A percentile compares a stretch with the other conserved stretches of the same genome.
Evolutionary conservation across 1,284 basidiomycete species (phyloP).

Genomic region (Leccinum variabile): DNA sequence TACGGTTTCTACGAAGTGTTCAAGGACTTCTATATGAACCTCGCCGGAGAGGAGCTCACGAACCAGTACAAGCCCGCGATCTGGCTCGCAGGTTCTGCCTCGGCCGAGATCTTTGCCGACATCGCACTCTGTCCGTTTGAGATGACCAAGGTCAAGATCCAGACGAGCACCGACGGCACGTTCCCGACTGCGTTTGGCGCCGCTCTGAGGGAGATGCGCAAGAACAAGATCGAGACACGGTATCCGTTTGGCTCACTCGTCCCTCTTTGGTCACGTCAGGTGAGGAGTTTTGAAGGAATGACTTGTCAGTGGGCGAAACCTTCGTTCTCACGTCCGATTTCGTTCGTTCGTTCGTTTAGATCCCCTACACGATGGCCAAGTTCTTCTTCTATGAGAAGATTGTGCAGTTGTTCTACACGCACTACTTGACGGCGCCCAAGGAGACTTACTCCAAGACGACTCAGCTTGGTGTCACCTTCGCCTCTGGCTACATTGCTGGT

Average conservation of each 20-base stretch:
- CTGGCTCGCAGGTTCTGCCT: constrained; percentile 92
- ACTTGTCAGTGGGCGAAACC: neutral
- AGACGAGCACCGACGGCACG: constrained; percentile 69
- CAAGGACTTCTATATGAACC: constrained; percentile 89
- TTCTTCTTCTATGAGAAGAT: constrained; percentile 86
- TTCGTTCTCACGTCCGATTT: neutral
- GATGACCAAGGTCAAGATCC: constrained; percentile 86
- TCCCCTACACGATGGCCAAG: constrained; percentile 87
- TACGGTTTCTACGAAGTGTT: constrained; percentile 95
- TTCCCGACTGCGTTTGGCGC: constrained; percentile 73
- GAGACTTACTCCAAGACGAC: constrained; percentile 68
- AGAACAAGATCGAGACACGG: constrained; percentile 63
- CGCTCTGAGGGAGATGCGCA: constrained; percentile 68
- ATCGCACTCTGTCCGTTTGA: constrained; percentile 82
- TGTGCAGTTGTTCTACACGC: constrained; percentile 73
- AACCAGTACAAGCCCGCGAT: constrained; percentile 89
- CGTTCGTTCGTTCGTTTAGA: constrained; percentile 42
- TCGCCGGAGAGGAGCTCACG: constrained; percentile 80
- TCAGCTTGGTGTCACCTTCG: constrained; percentile 79
- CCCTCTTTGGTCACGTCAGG: constrained; percentile 83
- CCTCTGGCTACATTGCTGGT: constrained; percentile 81
- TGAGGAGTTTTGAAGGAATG: constrained; percentile 22
- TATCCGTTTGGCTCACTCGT: constrained; percentile 81
- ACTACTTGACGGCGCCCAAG: constrained; percentile 74
- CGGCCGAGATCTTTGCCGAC: constrained; percentile 95